Evolutionary conservation across 495 filamentous ascomycete species (phyloP).

Genomic region (Apiosordaria backusii): DNA sequence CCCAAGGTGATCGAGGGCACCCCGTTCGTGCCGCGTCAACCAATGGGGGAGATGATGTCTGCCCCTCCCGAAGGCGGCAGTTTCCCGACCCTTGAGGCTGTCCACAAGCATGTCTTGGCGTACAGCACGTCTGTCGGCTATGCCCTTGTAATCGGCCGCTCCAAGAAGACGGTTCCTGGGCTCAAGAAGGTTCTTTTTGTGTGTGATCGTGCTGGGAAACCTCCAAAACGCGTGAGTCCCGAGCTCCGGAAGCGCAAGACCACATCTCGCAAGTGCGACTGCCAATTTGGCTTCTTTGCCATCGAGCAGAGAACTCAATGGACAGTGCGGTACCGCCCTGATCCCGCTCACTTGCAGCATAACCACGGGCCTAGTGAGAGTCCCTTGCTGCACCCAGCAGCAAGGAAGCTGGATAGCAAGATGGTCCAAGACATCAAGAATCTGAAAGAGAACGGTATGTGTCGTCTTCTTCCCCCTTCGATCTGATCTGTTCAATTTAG

Average conservation of each 20-base stretch:
- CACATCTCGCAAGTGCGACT: conserved; percentile 55
- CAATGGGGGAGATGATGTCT: conserved; percentile 50
- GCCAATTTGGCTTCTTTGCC: conserved; percentile 56
- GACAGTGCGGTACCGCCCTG: conserved; percentile 53
- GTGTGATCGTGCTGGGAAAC: conserved; percentile 54
- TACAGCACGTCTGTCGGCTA: conserved; percentile 57
- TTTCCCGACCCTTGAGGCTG: conserved; percentile 51
- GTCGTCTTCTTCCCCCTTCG: not conserved
- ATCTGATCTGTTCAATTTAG: not conserved
- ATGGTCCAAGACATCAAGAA: conserved; percentile 56
- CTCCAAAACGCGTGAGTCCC: conserved; percentile 49
- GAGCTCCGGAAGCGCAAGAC: conserved; percentile 55
- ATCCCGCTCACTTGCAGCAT: conserved; percentile 47
- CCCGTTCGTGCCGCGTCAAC: conserved; percentile 42
- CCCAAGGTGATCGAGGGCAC: conserved; percentile 43
- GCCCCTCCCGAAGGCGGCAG: conserved; percentile 53
- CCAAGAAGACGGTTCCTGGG: conserved; percentile 55
- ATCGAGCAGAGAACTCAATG: conserved; percentile 56
- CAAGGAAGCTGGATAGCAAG: conserved; percentile 54
- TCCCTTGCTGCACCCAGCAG: conserved; percentile 52
- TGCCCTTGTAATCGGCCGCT: conserved; percentile 55
- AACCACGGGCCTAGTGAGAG: conserved; percentile 57
- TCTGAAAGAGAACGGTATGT: conserved; percentile 52
- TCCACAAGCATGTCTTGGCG: conserved; percentile 49
- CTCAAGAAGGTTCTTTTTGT: conserved; percentile 58